Conservation (phyloP, 805 yeast genomes). For the Groenewaldozyma salmanticensis region DNA sequence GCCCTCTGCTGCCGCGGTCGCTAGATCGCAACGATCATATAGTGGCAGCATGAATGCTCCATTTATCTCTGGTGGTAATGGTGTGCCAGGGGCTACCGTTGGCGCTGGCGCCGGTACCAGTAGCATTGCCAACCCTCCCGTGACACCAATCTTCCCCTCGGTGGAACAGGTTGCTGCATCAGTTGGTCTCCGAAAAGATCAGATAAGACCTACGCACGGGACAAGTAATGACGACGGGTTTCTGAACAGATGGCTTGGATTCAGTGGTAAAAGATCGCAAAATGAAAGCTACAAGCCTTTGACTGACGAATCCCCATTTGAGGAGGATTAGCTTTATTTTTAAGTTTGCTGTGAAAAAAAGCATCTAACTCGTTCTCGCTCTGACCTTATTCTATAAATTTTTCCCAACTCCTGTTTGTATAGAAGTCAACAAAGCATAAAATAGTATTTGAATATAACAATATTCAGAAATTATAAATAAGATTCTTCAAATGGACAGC, state of each 20-base stretch:
- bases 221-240: neutral
- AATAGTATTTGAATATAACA: too few relatives aligned
- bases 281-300: neutral
- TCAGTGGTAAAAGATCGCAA: neutral
- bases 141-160: neutral
- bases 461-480: too few relatives aligned
- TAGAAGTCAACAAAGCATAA: too few relatives aligned
- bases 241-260: neutral
- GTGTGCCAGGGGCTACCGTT: neutral
- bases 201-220: neutral
- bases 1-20: slow-evolving; percentile 22
- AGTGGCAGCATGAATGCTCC: slow-evolving; percentile 2
- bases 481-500: too few relatives aligned
- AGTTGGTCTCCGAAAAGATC: too few relatives aligned
- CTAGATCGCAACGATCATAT: slow-evolving; percentile 11
- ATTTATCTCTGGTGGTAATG: neutral
- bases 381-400: too few relatives aligned
- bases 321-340: neutral
- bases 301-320: neutral
- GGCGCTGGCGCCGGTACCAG: too few relatives aligned
- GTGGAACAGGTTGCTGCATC: too few relatives aligned
- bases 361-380: too few relatives aligned
- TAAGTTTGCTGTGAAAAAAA: too few relatives aligned
- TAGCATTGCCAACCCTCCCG: neutral
- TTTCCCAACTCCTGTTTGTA: too few relatives aligned